Conservation (phyloP, 768 basidiomycete species). For the Boletus speciosus region DNA sequence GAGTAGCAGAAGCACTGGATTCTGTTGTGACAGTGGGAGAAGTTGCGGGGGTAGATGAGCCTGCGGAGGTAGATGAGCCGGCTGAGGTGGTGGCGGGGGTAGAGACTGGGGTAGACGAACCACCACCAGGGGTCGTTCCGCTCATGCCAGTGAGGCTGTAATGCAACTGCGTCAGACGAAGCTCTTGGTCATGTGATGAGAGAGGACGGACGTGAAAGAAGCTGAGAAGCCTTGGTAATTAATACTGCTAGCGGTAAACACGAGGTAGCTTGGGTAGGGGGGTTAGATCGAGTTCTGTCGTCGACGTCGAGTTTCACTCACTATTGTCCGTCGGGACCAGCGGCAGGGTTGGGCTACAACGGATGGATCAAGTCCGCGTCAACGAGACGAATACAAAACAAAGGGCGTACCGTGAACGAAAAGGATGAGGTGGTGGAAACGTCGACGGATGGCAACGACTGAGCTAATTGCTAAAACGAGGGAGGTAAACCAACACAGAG, state of each 20-base stretch:
- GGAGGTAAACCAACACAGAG: not conserved
- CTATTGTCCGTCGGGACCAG: conserved; percentile 57
- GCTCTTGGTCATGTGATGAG: not conserved
- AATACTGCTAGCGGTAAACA: conserved; percentile 43
- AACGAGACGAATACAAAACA: not conserved
- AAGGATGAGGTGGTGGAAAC: conserved; percentile 46
- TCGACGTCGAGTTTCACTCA: conserved; percentile 30
- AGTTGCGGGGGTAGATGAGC: conserved; percentile 6
- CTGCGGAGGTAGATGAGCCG: conserved; percentile 15
- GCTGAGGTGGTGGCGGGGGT: conserved; percentile 5
- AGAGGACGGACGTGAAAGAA: conserved; percentile 47
- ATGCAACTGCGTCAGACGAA: conserved; percentile 3
- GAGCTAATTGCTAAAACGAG: conserved; percentile 48
- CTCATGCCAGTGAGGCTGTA: conserved; percentile 55
- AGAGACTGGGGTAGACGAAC: conserved; percentile 16
- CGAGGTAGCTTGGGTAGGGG: conserved; percentile 49
- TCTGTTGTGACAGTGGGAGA: not conserved
- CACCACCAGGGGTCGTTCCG: conserved; percentile 40
- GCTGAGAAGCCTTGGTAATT: conserved; percentile 47
- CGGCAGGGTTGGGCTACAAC: conserved; percentile 49
- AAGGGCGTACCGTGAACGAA: conserved; percentile 51
- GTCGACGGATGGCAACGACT: conserved; percentile 53
- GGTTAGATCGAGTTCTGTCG: conserved; percentile 1
- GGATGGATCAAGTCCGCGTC: not conserved
- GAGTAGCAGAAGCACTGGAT: not conserved